phyloP scores from a whole-genome alignment of 345 rosid genomes.

The Gossypium arboreum region DNA sequence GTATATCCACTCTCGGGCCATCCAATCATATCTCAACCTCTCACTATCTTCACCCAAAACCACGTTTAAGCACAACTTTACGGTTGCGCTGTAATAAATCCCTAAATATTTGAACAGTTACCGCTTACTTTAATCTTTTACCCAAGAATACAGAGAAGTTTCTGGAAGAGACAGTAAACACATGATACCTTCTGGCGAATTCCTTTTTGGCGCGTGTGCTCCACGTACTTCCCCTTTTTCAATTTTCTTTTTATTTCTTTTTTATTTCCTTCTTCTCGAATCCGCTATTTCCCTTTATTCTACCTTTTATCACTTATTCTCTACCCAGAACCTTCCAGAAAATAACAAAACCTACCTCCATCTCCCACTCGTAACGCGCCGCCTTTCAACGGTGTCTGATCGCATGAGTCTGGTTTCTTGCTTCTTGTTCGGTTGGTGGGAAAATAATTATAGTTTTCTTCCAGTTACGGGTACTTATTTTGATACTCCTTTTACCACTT shows the following conservation, averaged over 20 bases:
- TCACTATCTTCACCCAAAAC: not conserved
- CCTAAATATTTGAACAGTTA: too few species aligned
- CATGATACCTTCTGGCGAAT: slow-evolving; percentile 31
- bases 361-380: not conserved
- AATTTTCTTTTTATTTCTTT: slow-evolving; percentile 19
- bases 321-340: slow-evolving; percentile 83
- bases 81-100: too few species aligned
- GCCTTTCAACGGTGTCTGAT: not conserved
- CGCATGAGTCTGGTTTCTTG: not conserved
- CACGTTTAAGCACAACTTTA: too few species aligned
- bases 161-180: too few species aligned
- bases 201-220: slow-evolving; percentile 27
- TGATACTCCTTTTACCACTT: not conserved
- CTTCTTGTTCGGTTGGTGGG: slow-evolving; percentile 22
- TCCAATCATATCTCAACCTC: not conserved
- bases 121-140: too few species aligned
- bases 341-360: slow-evolving; percentile 23
- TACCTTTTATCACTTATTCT: slow-evolving; percentile 38
- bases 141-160: too few species aligned
- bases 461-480: not conserved
- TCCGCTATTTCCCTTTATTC: slow-evolving; percentile 15
- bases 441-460: not conserved
- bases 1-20: not conserved
- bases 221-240: slow-evolving; percentile 14
- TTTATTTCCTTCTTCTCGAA: slow-evolving; percentile 35